These are phyloP conservation scores for Lolium multiflorum DNA, from an alignment of 176 grass and related monocot genomes.

Conservation along the genomic window DNA sequence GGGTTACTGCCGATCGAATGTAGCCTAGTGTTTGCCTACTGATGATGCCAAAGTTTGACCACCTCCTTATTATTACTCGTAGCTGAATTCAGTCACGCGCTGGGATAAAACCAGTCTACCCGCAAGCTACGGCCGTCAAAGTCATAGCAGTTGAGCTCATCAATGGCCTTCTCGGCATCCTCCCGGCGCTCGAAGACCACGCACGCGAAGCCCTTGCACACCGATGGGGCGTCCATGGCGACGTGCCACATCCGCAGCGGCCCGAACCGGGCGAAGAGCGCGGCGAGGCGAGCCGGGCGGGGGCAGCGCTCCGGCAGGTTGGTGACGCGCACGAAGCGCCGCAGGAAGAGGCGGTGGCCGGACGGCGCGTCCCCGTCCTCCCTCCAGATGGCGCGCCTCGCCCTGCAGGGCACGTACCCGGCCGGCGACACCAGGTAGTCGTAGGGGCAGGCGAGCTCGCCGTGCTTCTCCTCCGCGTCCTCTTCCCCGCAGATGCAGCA, in stretches of 20 bases:
- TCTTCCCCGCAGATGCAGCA: constrained; percentile 27
- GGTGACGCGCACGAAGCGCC: constrained; percentile 22
- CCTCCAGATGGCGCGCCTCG: not conserved
- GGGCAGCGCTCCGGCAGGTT: not conserved
- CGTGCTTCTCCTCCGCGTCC: constrained; percentile 11
- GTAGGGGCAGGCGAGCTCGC: constrained; percentile 28
- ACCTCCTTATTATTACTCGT: too few species aligned
- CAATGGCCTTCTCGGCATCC: constrained; percentile 19
- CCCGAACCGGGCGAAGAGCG: not conserved
- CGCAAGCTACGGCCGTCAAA: not conserved
- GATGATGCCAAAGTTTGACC: too few species aligned
- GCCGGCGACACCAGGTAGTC: constrained; percentile 20
- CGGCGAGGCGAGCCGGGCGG: not conserved
- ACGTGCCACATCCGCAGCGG: constrained; percentile 7
- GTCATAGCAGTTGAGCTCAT: constrained; percentile 16
- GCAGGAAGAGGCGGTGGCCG: not conserved
- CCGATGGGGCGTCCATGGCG: not conserved
- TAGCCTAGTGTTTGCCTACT: too few species aligned
- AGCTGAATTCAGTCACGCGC: not conserved
- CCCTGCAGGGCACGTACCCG: constrained; percentile 8
- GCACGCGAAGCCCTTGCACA: constrained; percentile 2
- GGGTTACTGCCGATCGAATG: too few species aligned
- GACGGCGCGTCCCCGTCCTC: not conserved
- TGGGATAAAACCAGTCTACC: constrained; percentile 22
- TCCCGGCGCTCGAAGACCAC: constrained; percentile 7